phyloP scores from a whole-genome alignment of 1,284 basidiomycete species.

The Vanrija pseudolonga region DNA sequence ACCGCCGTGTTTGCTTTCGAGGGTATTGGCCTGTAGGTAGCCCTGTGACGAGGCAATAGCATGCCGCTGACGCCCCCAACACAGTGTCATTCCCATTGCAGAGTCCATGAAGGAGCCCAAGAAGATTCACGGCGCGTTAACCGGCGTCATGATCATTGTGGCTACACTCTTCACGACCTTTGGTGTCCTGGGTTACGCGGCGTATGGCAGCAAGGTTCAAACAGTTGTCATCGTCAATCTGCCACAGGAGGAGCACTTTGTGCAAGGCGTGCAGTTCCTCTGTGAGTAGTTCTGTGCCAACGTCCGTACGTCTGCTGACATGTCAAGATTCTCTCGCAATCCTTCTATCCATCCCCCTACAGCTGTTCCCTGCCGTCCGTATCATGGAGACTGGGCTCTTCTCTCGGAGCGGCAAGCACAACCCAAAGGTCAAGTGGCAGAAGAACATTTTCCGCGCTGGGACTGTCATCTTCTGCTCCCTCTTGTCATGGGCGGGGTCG shows the following conservation, averaged over 20 bases:
- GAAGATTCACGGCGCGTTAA: conserved; percentile 84
- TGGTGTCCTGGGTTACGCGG: conserved; percentile 82
- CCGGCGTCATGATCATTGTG: conserved; percentile 74
- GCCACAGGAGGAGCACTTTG: conserved; percentile 76
- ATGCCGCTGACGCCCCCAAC: conserved; percentile 3
- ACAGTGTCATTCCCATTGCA: conserved; percentile 83
- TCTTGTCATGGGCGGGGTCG: conserved; percentile 79
- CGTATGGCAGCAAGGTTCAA: conserved; percentile 83
- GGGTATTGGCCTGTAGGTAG: conserved; percentile 83
- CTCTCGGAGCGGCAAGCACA: conserved; percentile 67
- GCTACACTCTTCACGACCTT: conserved; percentile 80
- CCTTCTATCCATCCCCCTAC: conserved; percentile 86
- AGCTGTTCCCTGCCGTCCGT: conserved; percentile 94
- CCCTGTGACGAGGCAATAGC: neutral
- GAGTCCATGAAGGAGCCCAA: conserved; percentile 91
- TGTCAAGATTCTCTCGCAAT: conserved; percentile 71
- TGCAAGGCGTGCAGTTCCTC: conserved; percentile 79
- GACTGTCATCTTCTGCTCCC: conserved; percentile 70
- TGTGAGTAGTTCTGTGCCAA: conserved; percentile 51
- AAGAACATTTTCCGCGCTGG: conserved; percentile 87
- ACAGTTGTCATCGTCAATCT: conserved; percentile 95
- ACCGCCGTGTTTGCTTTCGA: conserved; percentile 99
- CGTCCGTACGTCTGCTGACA: neutral
- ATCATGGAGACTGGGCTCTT: conserved; percentile 99
- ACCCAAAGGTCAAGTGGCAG: conserved; percentile 61